Evolutionary conservation across 495 filamentous ascomycete species (phyloP).

Genomic region (Schizothecium vesticola): DNA sequence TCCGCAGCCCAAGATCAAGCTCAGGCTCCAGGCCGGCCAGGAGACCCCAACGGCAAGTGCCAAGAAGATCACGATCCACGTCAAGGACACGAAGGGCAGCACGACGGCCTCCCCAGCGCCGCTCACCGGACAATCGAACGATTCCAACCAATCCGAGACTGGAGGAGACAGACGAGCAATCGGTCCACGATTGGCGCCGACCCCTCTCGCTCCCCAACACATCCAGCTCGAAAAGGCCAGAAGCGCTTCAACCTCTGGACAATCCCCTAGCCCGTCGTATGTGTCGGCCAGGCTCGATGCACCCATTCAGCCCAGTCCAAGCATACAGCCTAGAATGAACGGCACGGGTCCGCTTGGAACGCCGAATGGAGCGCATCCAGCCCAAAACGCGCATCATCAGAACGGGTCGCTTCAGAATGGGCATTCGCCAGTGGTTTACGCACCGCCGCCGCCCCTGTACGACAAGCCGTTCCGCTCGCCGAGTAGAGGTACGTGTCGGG

Average conservation of each 20-base stretch:
- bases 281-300: conserved; percentile 40
- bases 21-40: conserved; percentile 52
- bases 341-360: conserved; percentile 21
- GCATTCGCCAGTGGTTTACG: conserved; percentile 6
- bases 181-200: conserved; percentile 3
- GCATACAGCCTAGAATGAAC: conserved; percentile 21
- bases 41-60: conserved; percentile 32
- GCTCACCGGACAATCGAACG: conserved; percentile 36
- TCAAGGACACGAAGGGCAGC: conserved; percentile 46
- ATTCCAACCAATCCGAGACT: conserved; percentile 24
- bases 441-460: conserved; percentile 19
- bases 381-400: conserved; percentile 23
- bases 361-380: conserved; percentile 13
- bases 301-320: conserved; percentile 35
- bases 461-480: conserved; percentile 37
- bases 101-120: conserved; percentile 52
- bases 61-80: conserved; percentile 52
- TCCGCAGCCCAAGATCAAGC: conserved; percentile 67
- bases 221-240: conserved; percentile 36
- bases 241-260: conserved; percentile 39
- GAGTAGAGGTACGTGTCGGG: conserved; percentile 47
- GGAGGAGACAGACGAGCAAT: conserved; percentile 22
- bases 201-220: conserved; percentile 10
- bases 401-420: conserved; percentile 25
- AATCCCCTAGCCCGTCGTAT: conserved; percentile 46